phyloP scores from a whole-genome alignment of 352 stramenopile species.

The Thalassiosira mediterranea region DNA sequence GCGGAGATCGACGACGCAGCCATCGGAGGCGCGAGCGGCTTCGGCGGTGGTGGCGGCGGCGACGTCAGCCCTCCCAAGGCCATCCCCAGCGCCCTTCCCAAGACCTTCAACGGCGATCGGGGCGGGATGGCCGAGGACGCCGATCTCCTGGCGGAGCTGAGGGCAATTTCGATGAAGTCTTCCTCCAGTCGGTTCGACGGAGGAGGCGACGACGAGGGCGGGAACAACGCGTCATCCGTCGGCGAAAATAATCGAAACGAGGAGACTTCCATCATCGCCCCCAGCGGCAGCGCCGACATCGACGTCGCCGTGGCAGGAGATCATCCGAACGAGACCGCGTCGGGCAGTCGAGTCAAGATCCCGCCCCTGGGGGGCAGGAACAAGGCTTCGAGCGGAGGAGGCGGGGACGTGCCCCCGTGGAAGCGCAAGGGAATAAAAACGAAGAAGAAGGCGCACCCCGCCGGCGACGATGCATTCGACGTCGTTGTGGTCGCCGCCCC shows the following conservation, averaged over 20 bases:
- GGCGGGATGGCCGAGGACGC: slow-evolving; percentile 68
- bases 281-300: neutral
- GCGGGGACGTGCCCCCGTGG: slow-evolving; percentile 31
- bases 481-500: slow-evolving; percentile 27
- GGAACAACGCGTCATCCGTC: too few species aligned
- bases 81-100: neutral
- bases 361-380: neutral
- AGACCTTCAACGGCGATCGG: slow-evolving; percentile 34
- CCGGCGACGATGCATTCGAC: slow-evolving; percentile 6
- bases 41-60: neutral
- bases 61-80: neutral
- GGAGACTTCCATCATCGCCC: too few species aligned
- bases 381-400: neutral
- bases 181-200: slow-evolving; percentile 56
- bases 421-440: slow-evolving; percentile 33
- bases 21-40: neutral
- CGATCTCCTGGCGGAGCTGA: slow-evolving; percentile 73
- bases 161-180: slow-evolving; percentile 66
- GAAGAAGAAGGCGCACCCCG: neutral
- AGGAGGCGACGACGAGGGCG: slow-evolving; percentile 24
- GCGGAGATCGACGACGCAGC: too few species aligned
- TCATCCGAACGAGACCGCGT: neutral
- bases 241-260: too few species aligned
- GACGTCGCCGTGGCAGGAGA: neutral
- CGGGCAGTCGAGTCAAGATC: neutral